phyloP scores from a whole-genome alignment of 768 basidiomycete genomes.

The Lactarius indigo region DNA sequence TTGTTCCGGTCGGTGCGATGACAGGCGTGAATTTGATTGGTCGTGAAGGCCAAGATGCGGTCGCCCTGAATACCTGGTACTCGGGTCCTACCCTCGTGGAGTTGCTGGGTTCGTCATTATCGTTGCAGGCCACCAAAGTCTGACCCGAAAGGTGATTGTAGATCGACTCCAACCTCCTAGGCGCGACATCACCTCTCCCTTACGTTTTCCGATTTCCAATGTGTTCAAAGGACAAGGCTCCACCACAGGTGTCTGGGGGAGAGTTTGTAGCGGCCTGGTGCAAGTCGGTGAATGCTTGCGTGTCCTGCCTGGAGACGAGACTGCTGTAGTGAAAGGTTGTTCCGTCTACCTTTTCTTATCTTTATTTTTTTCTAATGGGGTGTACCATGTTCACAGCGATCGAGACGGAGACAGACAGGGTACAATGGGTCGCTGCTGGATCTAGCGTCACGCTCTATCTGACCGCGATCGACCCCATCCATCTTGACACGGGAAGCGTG shows the following conservation, averaged over 20 bases:
- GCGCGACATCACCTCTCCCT: constrained; percentile 69
- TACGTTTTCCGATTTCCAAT: constrained; percentile 90
- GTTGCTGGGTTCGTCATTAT: constrained; percentile 58
- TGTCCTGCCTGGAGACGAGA: constrained; percentile 91
- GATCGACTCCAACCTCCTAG: constrained; percentile 79
- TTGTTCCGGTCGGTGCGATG: constrained; percentile 88
- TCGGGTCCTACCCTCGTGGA: constrained; percentile 80
- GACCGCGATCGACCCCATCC: constrained; percentile 77
- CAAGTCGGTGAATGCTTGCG: constrained; percentile 89
- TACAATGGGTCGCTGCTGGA: constrained; percentile 88
- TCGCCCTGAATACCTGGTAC: constrained; percentile 69
- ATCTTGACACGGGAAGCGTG: constrained; percentile 85
- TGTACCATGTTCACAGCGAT: constrained; percentile 53
- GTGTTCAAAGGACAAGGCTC: constrained; percentile 89
- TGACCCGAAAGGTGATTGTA: constrained; percentile 31
- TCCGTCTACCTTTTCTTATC: not conserved
- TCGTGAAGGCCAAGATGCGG: constrained; percentile 45
- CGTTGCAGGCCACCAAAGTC: not conserved
- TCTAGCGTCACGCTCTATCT: constrained; percentile 85
- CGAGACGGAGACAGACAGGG: constrained; percentile 71
- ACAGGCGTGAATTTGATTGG: constrained; percentile 78
- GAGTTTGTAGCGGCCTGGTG: constrained; percentile 82
- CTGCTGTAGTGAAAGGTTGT: constrained; percentile 63
- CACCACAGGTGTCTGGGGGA: constrained; percentile 73
- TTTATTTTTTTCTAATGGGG: not conserved